Evolutionary conservation across 257 asterid genomes (phyloP).

Genomic region (Avicennia marina): DNA sequence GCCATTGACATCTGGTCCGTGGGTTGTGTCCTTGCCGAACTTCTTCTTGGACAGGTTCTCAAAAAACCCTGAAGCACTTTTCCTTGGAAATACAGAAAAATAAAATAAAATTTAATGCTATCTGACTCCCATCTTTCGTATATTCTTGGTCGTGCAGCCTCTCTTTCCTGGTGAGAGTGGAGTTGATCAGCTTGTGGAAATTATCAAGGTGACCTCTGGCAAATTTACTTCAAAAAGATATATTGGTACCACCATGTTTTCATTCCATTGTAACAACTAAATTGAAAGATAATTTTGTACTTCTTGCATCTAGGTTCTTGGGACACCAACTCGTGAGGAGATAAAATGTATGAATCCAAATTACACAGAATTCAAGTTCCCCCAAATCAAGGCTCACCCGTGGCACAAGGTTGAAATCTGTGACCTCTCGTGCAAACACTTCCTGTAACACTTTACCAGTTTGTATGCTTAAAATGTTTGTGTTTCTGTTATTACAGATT

Average conservation of each 20-base stretch:
- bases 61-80: neutral
- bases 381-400: conserved; percentile 88
- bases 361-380: conserved; percentile 81
- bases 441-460: neutral
- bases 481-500: conserved; percentile 34
- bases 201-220: conserved; percentile 64
- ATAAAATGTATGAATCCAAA: conserved; percentile 91
- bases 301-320: conserved; percentile 47
- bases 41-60: conserved; percentile 54
- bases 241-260: neutral
- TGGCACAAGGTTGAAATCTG: conserved; percentile 67
- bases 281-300: neutral
- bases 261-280: neutral
- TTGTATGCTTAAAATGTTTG: neutral
- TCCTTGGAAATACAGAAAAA: neutral
- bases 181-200: conserved; percentile 58
- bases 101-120: neutral
- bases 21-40: conserved; percentile 56
- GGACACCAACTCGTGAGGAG: conserved; percentile 88
- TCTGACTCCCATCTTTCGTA: neutral
- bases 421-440: neutral
- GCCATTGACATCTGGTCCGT: conserved; percentile 67
- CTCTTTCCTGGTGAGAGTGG: conserved; percentile 64
- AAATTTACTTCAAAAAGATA: neutral
- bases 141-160: conserved; percentile 30